These are phyloP conservation scores for Scheffersomyces stambukii DNA, from an alignment of 1,139 yeast species.

Conservation along the genomic window DNA sequence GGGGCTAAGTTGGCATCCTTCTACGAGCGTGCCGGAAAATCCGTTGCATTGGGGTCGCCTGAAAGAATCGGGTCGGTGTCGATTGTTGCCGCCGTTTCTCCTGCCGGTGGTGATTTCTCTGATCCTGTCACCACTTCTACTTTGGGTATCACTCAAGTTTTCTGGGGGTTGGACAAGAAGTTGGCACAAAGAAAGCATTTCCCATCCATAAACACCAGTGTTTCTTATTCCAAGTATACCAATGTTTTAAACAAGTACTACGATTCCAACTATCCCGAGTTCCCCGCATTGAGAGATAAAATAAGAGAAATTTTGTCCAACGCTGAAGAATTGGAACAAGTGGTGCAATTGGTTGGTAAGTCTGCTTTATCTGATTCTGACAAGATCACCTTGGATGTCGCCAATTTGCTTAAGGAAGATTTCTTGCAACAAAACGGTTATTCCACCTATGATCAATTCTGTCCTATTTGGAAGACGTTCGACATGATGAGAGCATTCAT, in stretches of 20 bases:
- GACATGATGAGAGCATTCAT: constrained; percentile 97
- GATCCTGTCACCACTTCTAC: constrained; percentile 99
- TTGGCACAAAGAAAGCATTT: constrained; percentile 99
- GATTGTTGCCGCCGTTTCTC: constrained; percentile 98
- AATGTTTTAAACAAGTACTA: constrained; percentile 81
- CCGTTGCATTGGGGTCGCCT: constrained; percentile 93
- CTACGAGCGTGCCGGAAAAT: constrained; percentile 99
- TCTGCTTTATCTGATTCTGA: constrained; percentile 95
- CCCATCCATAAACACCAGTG: constrained; percentile 96
- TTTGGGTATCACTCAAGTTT: constrained; percentile 97
- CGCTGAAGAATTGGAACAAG: constrained; percentile 98
- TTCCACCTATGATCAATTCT: constrained; percentile 95
- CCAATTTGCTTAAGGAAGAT: constrained; percentile 89
- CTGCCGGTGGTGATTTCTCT: constrained; percentile 99
- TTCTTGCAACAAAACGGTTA: constrained; percentile 99
- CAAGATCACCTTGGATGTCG: constrained; percentile 92
- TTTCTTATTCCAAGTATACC: constrained; percentile 94
- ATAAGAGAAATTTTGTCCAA: constrained; percentile 91
- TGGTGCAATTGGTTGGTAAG: constrained; percentile 98
- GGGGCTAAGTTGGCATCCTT: constrained; percentile 98
- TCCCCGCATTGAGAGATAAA: constrained; percentile 83
- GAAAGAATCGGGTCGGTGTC: constrained; percentile 96
- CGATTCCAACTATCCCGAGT: constrained; percentile 83
- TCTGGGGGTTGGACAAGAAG: constrained; percentile 99
- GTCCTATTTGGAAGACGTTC: constrained; percentile 98